Percentiles rank a stretch among this genome's conserved stretches.
Conservation (phyloP, 345 rosid species). For the Clarkia xantiana region DNA sequence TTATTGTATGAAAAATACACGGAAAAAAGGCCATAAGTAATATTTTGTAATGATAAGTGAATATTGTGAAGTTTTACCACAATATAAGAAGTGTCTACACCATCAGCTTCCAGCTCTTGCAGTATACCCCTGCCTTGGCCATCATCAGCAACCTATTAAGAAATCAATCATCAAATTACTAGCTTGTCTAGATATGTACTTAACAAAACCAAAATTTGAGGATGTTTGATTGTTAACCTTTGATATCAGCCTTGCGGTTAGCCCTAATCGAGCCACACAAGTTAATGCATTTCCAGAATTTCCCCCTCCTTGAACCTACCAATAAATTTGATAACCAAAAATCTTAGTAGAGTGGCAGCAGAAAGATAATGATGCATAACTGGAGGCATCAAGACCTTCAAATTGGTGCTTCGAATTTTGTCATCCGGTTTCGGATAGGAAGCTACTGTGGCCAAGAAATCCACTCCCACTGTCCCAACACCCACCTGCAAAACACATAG, state of each 20-base stretch:
- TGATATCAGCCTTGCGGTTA: slow-evolving; percentile 46
- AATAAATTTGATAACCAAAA: background rate
- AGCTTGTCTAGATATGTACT: too few relatives aligned
- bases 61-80: slow-evolving; percentile 21
- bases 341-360: background rate
- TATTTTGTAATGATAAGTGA: background rate
- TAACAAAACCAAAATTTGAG: too few relatives aligned
- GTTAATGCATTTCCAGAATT: slow-evolving; percentile 62
- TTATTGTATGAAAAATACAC: too few relatives aligned
- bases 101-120: slow-evolving; percentile 48
- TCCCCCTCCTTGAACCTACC: slow-evolving; percentile 68
- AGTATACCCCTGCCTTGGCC: slow-evolving; percentile 36
- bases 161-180: too few relatives aligned
- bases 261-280: slow-evolving; percentile 57
- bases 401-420: slow-evolving; percentile 75
- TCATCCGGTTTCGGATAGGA: slow-evolving; percentile 80
- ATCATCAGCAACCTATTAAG: slow-evolving; percentile 48
- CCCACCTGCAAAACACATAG: slow-evolving; percentile 85
- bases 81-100: slow-evolving; percentile 52
- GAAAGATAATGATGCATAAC: background rate
- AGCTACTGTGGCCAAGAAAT: slow-evolving; percentile 70
- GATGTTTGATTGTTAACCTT: slow-evolving; percentile 34
- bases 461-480: slow-evolving; percentile 44
- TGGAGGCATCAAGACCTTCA: slow-evolving; percentile 31
- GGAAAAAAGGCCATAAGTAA: too few relatives aligned